Evolutionary conservation across 83 land plant species (phyloP), one percentile per base, ranked within the genome.

Genomic region (Picea mariana): DNA sequence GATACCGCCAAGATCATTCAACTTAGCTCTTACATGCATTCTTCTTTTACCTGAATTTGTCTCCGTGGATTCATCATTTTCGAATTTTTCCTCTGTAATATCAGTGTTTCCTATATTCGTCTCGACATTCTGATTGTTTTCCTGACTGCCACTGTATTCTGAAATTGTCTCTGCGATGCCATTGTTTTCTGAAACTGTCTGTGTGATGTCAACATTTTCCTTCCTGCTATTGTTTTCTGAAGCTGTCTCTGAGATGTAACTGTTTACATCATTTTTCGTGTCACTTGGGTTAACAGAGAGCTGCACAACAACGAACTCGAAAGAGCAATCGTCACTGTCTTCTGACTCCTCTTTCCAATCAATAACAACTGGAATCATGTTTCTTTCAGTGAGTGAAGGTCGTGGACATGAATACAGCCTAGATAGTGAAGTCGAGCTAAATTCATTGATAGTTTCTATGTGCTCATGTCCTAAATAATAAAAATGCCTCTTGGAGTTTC

Each of bases 351-450:
- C n/a, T n/a, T n/a, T n/a, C n/a, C n/a, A n/a, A n/a, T n/a, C n/a
- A n/a, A n/a, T n/a, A n/a, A n/a, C n/a, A n/a, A n/a, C n/a, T n/a
- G n/a, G n/a, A n/a, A n/a, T n/a, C n/a, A n/a, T n/a, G n/a, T n/a
- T n/a, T n/a, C n/a, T n/a, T n/a, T n/a, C n/a, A n/a, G n/a, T n/a
- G n/a, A n/a, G n/a, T n/a, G n/a, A n/a, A n/a, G n/a, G n/a, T n/a
- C n/a, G n/a, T n/a, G 77, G 77, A 73, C n/a, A 21, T 73, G 77
- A 44, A 47, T 8, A 47, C n/a, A 52, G n/a, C 26, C 55, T 73
- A 42, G 38, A 44, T n/a, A 44, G 4, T n/a, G 52, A 11, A 44
- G 26, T 73, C 26, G 40, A 73, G 23, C 24, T n/a, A 24, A 21
- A 47, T 42, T n/a, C 47, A 17, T 4, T 73, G 21, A 47, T 52